A percentile compares a stretch with the other conserved stretches of the same genome.
Conservation (phyloP, 2,329 filamentous ascomycete genomes). For the Salinomyces thailandicus region DNA sequence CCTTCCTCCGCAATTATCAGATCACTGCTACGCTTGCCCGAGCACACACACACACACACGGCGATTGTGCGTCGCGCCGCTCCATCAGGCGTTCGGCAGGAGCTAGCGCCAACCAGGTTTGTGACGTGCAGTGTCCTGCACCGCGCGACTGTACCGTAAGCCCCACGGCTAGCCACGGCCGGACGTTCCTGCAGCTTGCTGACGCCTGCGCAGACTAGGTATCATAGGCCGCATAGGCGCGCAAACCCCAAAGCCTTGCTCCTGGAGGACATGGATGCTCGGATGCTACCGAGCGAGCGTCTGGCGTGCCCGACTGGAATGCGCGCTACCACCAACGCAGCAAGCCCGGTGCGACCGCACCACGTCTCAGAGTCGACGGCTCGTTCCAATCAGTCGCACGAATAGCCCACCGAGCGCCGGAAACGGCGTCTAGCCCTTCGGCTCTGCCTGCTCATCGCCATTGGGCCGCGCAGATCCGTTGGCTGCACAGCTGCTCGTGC, state of each 20-base stretch:
- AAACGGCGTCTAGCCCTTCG: conserved; percentile 15
- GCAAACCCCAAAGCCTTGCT: not conserved
- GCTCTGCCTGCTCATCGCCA: conserved; percentile 15
- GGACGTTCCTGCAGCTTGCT: conserved; percentile 2
- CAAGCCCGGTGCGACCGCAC: conserved; percentile 20
- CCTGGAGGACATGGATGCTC: conserved; percentile 4
- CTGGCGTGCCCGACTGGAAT: conserved; percentile 11
- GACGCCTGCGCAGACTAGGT: conserved; percentile 1
- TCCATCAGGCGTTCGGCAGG: not conserved
- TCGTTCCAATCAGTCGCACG: conserved; percentile 16
- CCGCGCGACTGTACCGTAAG: not conserved
- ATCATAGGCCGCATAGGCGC: not conserved
- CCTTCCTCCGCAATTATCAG: not conserved
- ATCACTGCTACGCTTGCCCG: not conserved
- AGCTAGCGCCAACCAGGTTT: not conserved
- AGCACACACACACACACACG: not conserved
- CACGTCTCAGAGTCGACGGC: conserved; percentile 14
- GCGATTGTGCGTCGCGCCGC: not conserved
- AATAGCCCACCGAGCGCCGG: conserved; percentile 8
- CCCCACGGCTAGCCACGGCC: conserved; percentile 1
- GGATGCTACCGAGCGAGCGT: conserved; percentile 15
- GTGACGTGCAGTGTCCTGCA: conserved; percentile 2
- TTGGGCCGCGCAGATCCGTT: not conserved
- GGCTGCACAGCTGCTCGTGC: too few species aligned
- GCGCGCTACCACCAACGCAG: conserved; percentile 17